Conservation (phyloP, 1,284 basidiomycete species). For the Dichomitus squalens region DNA sequence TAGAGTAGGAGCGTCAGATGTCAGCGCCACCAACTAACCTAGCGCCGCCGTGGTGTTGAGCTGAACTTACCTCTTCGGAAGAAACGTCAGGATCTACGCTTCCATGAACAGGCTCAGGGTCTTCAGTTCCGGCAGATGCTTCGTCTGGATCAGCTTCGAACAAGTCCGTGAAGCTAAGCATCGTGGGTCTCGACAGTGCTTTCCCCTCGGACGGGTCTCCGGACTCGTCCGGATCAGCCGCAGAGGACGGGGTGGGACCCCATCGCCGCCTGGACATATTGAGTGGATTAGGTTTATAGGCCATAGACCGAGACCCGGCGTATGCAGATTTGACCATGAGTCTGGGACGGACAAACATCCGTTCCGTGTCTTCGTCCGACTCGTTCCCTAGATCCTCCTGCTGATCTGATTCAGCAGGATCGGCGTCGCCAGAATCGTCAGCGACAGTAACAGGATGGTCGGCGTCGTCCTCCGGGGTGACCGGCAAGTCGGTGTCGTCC, state of each 20-base stretch:
- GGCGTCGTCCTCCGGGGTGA: conserved; percentile 25
- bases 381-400: conserved; percentile 19
- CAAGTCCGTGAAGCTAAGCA: conserved; percentile 33
- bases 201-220: conserved; percentile 9
- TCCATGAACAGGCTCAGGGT: conserved; percentile 8
- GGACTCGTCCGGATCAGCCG: conserved; percentile 25
- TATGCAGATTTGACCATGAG: conserved; percentile 18
- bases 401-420: not conserved
- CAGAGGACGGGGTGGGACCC: conserved; percentile 35
- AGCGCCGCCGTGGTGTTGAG: conserved; percentile 9
- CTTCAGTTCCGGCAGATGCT: conserved; percentile 2
- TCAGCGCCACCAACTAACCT: conserved; percentile 10
- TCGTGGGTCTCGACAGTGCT: conserved; percentile 11
- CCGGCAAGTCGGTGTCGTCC: conserved; percentile 26
- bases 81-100: conserved; percentile 19
- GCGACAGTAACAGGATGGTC: conserved; percentile 7
- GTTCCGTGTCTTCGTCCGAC: conserved; percentile 25
- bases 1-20: not conserved
- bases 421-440: not conserved
- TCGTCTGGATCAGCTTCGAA: conserved; percentile 22
- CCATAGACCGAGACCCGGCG: conserved; percentile 28
- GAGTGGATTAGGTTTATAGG: conserved; percentile 54
- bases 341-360: conserved; percentile 34
- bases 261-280: conserved; percentile 56
- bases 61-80: conserved; percentile 24